phyloP scores from a whole-genome alignment of 768 basidiomycete species.

The Leucogyrophana mollusca region DNA sequence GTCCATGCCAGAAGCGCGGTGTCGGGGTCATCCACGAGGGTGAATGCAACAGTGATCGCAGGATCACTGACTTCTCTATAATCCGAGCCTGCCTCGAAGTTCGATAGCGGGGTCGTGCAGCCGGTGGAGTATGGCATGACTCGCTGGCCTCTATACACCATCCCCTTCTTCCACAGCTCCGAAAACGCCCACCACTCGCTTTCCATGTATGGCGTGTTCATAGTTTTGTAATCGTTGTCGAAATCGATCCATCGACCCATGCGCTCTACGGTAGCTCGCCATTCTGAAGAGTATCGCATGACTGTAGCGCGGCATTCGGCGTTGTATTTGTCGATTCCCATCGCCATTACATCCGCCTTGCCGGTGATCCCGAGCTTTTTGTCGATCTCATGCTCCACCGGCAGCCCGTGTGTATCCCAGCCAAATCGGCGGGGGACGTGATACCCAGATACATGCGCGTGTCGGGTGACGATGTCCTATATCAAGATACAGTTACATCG shows the following conservation, averaged over 20 bases:
- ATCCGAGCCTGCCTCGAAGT: constrained; percentile 93
- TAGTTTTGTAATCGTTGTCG: constrained; percentile 98
- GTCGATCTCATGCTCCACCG: constrained; percentile 99
- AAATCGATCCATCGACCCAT: constrained; percentile 99
- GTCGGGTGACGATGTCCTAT: constrained; percentile 96
- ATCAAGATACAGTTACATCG: background rate
- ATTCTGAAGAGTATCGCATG: constrained; percentile 94
- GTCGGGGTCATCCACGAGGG: constrained; percentile 86
- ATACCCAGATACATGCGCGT: constrained; percentile 89
- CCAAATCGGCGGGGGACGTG: constrained; percentile 94
- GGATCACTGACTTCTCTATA: constrained; percentile 96
- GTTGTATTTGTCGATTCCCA: constrained; percentile 98
- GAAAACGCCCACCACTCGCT: constrained; percentile 99
- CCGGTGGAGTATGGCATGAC: constrained; percentile 99
- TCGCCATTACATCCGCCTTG: constrained; percentile 87
- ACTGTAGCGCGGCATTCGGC: constrained; percentile 95
- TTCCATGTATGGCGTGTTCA: constrained; percentile 94
- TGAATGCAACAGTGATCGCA: constrained; percentile 91
- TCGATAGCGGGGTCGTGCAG: constrained; percentile 92
- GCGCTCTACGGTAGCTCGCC: constrained; percentile 92
- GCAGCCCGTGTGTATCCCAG: constrained; percentile 98
- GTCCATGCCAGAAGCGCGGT: constrained; percentile 97
- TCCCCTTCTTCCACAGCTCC: constrained; percentile 86
- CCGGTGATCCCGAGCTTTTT: constrained; percentile 91
- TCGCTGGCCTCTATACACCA: constrained; percentile 90